These are phyloP conservation scores for Maudiozyma bulderi DNA, from an alignment of 805 yeast species.

Conservation along the genomic window DNA sequence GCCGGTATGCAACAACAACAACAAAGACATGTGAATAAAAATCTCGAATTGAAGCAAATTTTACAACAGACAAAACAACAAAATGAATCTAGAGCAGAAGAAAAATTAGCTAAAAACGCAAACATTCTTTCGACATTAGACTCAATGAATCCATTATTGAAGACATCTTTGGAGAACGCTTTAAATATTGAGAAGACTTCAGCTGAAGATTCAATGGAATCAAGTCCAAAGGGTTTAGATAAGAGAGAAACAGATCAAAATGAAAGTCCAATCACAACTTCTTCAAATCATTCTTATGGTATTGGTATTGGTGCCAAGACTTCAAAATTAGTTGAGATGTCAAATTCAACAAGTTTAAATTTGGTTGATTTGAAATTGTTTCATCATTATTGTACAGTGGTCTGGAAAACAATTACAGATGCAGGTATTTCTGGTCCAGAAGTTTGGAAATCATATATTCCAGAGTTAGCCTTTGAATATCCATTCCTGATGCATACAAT, in stretches of 20 bases:
- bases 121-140: not conserved
- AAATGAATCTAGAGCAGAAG: not conserved
- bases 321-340: slow-evolving; percentile 8
- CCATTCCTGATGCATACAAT: slow-evolving; percentile 91
- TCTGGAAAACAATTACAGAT: slow-evolving; percentile 78
- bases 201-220: not conserved
- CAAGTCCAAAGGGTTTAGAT: slow-evolving; percentile 4
- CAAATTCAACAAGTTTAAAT: slow-evolving; percentile 37
- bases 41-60: slow-evolving; percentile 2
- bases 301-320: not conserved
- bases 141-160: slow-evolving; percentile 3
- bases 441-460: slow-evolving; percentile 83
- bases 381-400: slow-evolving; percentile 79
- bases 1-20: slow-evolving; percentile 27
- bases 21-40: slow-evolving; percentile 12
- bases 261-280: slow-evolving; percentile 1
- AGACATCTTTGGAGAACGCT: not conserved
- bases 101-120: not conserved
- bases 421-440: slow-evolving; percentile 78
- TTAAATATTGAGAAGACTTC: not conserved
- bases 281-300: not conserved
- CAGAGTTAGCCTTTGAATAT: slow-evolving; percentile 75
- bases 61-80: not conserved
- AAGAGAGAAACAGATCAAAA: not conserved
- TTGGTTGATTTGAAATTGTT: slow-evolving; percentile 70